phyloP scores from a whole-genome alignment of 2,329 filamentous ascomycete genomes.

The Tolypocladium album region DNA sequence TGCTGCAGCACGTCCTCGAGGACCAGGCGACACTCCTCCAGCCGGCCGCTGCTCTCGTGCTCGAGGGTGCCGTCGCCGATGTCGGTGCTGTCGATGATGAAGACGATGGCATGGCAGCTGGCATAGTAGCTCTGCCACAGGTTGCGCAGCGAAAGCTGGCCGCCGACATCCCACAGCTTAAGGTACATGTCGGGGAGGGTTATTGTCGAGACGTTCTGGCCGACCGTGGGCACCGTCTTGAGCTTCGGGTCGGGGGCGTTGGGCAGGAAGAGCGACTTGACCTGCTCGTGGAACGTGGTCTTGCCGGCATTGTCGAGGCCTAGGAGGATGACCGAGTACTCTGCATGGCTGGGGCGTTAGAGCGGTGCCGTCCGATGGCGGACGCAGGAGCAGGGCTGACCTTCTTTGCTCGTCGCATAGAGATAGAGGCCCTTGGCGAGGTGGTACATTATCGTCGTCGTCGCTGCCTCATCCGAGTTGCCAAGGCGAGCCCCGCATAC shows the following conservation, averaged over 20 bases:
- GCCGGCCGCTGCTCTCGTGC: constrained; percentile 39
- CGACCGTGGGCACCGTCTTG: constrained; percentile 92
- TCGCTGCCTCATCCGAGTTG: not conserved
- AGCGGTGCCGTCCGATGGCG: not conserved
- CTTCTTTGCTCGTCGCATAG: constrained; percentile 94
- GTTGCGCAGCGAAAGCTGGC: constrained; percentile 77
- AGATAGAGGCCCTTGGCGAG: constrained; percentile 90
- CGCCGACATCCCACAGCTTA: constrained; percentile 97
- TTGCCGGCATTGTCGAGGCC: constrained; percentile 98
- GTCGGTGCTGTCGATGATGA: constrained; percentile 92
- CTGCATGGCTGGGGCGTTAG: constrained; percentile 29
- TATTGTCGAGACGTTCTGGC: constrained; percentile 92
- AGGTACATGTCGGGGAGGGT: constrained; percentile 89
- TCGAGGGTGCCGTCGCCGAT: constrained; percentile 71
- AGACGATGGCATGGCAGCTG: constrained; percentile 91
- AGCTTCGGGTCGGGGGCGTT: constrained; percentile 51
- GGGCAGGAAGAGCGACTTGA: constrained; percentile 76
- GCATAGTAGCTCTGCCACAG: constrained; percentile 96
- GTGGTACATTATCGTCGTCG: constrained; percentile 64
- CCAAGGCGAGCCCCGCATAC: not conserved
- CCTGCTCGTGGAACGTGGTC: constrained; percentile 93
- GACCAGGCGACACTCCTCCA: constrained; percentile 83
- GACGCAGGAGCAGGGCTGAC: constrained; percentile 30
- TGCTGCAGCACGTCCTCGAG: constrained; percentile 84
- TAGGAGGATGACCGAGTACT: constrained; percentile 94